A percentile compares a stretch with the other conserved stretches of the same genome.
Evolutionary conservation across 192 early-diverging fungal species (phyloP).

Genomic region (Oehlia diaphana): DNA sequence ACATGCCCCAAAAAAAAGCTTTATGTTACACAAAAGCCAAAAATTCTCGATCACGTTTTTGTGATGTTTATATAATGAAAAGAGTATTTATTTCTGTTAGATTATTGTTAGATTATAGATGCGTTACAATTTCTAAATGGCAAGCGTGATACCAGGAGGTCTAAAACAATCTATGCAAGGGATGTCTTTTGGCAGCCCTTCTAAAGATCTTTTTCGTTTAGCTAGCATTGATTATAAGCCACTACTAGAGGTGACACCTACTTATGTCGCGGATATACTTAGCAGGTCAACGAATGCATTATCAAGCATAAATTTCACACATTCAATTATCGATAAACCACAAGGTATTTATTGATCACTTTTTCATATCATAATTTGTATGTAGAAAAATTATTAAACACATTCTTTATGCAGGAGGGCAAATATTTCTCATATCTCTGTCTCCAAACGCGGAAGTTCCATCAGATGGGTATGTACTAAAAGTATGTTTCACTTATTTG

Average conservation of each 20-base stretch:
- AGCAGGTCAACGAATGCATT: conserved; percentile 9
- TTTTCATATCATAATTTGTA: neutral
- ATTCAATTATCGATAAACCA: conserved; percentile 42
- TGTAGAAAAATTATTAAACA: neutral
- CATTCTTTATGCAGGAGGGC: neutral
- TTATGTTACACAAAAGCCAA: too few relatives aligned
- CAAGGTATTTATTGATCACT: conserved; percentile 20
- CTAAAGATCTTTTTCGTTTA: conserved; percentile 15
- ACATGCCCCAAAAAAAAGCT: too few relatives aligned
- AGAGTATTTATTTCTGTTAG: too few relatives aligned
- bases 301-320: conserved; percentile 35
- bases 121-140: conserved; percentile 16
- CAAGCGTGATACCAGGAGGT: neutral
- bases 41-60: too few relatives aligned
- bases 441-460: conserved; percentile 22
- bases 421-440: conserved; percentile 19
- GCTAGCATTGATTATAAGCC: conserved; percentile 12
- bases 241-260: neutral
- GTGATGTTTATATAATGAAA: too few relatives aligned
- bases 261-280: conserved; percentile 2
- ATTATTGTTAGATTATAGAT: neutral
- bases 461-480: conserved; percentile 18
- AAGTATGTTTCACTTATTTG: neutral
- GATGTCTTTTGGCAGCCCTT: neutral
- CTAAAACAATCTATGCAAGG: neutral